These are phyloP conservation scores for Moniliophthora roreri DNA, from an alignment of 1,284 basidiomycete species.

Conservation along the genomic window DNA sequence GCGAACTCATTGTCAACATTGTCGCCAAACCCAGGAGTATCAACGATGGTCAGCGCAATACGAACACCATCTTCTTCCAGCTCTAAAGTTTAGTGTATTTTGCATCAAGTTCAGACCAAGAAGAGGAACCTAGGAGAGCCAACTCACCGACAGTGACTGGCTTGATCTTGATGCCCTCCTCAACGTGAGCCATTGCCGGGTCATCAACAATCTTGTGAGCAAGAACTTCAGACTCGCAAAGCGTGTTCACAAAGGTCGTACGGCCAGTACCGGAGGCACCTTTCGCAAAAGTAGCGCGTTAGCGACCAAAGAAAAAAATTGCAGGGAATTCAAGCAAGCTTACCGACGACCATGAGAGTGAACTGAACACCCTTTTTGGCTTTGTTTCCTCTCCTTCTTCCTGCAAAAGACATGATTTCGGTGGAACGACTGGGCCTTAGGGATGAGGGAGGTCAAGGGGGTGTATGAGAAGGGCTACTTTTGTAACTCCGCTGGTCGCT, in stretches of 20 bases:
- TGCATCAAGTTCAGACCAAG: conserved; percentile 9
- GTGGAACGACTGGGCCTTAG: conserved; percentile 16
- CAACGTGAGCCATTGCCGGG: conserved; percentile 89
- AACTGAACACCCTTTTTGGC: conserved; percentile 98
- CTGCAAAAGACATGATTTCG: conserved; percentile 75
- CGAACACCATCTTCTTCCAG: conserved; percentile 98
- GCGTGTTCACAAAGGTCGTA: conserved; percentile 97
- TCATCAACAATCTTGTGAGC: conserved; percentile 85
- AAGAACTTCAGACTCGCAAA: conserved; percentile 91
- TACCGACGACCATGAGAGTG: conserved; percentile 93
- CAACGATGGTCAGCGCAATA: conserved; percentile 97
- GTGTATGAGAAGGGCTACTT: conserved; percentile 7
- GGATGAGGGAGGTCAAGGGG: conserved; percentile 14
- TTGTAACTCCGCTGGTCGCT: conserved; percentile 40
- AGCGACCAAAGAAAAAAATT: conserved; percentile 17
- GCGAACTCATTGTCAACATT: conserved; percentile 99
- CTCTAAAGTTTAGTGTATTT: conserved; percentile 49
- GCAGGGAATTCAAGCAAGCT: conserved; percentile 28
- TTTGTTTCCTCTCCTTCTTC: conserved; percentile 89
- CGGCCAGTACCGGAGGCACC: conserved; percentile 96
- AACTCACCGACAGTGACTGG: conserved; percentile 88
- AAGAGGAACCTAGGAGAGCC: conserved; percentile 5
- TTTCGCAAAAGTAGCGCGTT: conserved; percentile 30
- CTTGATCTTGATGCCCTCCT: conserved; percentile 95
- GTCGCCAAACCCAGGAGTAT: conserved; percentile 98